Percentiles rank a stretch among this genome's conserved stretches.
Evolutionary conservation across 2,329 filamentous ascomycete genomes (phyloP).

Genomic region (Periconia sp.): DNA sequence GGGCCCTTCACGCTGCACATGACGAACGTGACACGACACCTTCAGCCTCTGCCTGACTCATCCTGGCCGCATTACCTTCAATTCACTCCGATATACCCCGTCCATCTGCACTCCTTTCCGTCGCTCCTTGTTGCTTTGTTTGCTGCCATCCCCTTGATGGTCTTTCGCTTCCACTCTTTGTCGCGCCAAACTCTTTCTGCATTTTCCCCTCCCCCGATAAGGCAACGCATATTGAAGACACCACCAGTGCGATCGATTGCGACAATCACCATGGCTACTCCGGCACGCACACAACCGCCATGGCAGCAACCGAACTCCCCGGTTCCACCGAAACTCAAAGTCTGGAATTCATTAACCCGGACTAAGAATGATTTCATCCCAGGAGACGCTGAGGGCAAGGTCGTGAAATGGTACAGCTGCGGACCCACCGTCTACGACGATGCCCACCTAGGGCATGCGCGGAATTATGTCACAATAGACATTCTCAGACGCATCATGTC

Average conservation of each 20-base stretch:
- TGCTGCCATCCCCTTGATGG: conserved; percentile 36
- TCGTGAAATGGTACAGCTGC: conserved; percentile 87
- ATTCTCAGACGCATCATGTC: conserved; percentile 82
- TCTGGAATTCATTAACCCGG: conserved; percentile 82
- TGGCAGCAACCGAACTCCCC: conserved; percentile 46
- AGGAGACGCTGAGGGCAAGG: conserved; percentile 68
- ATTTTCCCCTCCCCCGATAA: conserved; percentile 24
- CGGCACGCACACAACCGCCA: conserved; percentile 45
- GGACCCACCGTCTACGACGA: conserved; percentile 87
- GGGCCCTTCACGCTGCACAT: conserved; percentile 14
- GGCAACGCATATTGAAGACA: conserved; percentile 20
- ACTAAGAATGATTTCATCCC: conserved; percentile 77
- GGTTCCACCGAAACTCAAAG: conserved; percentile 64
- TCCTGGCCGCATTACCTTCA: conserved; percentile 15
- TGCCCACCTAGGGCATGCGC: conserved; percentile 80
- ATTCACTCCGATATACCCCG: conserved; percentile 15
- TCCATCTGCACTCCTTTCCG: conserved; percentile 12
- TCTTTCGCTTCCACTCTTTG: conserved; percentile 32
- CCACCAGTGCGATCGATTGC: conserved; percentile 15
- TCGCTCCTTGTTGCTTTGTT: conserved; percentile 21
- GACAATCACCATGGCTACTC: conserved; percentile 38
- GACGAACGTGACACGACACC: conserved; percentile 31
- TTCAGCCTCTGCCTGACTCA: conserved; percentile 28
- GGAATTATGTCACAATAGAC: conserved; percentile 91
- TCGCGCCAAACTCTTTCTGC: conserved; percentile 31